Conservation (phyloP, 202 grass and related monocot species). For the Panicum virgatum region DNA sequence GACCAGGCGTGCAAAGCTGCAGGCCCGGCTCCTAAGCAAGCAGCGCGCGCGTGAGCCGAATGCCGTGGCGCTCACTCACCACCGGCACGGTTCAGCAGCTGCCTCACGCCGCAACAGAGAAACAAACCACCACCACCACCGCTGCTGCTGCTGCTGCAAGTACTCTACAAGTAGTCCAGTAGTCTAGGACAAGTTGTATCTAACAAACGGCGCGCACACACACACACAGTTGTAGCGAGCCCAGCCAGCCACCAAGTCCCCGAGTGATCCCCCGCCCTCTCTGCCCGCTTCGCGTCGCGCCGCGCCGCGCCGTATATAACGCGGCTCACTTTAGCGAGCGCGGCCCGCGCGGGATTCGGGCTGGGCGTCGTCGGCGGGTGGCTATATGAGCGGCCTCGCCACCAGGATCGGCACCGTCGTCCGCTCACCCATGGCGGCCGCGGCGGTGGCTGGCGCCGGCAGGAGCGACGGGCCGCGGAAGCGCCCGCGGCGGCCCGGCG, state of each 20-base stretch:
- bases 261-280: neutral
- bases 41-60: neutral
- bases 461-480: neutral
- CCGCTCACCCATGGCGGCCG: constrained; percentile 45
- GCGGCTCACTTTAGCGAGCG: neutral
- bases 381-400: constrained; percentile 49
- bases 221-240: too few relatives aligned
- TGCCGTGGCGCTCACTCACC: neutral
- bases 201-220: too few relatives aligned
- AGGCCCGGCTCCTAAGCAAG: constrained; percentile 4
- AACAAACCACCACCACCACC: neutral
- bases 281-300: too few relatives aligned
- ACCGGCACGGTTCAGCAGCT: neutral
- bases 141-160: neutral
- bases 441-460: constrained; percentile 5
- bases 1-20: constrained; percentile 29
- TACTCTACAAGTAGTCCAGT: too few relatives aligned
- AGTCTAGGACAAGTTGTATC: too few relatives aligned
- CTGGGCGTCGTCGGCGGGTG: neutral
- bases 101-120: neutral
- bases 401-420: constrained; percentile 22
- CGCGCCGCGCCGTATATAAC: constrained; percentile 43
- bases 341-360: neutral
- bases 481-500: constrained; percentile 10
- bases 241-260: neutral